A percentile compares a stretch with the other conserved stretches of the same genome.
Conservation (phyloP, 2,329 filamentous ascomycete genomes). For the Teratosphaeria destructans region DNA sequence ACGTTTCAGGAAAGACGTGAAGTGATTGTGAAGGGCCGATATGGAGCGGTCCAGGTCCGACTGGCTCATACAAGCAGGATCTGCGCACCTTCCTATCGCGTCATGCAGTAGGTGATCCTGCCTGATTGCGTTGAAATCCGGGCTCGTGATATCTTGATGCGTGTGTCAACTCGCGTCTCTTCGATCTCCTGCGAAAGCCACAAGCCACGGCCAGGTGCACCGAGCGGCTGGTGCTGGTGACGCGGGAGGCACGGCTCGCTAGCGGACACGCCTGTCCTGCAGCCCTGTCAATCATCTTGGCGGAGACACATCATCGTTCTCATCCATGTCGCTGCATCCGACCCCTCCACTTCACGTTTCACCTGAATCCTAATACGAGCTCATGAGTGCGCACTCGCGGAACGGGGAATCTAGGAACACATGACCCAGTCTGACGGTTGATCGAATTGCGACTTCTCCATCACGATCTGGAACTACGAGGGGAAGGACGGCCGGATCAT, state of each 20-base stretch:
- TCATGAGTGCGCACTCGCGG: background rate
- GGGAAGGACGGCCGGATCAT: slow-evolving; percentile 1
- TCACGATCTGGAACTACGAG: background rate
- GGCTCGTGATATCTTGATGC: background rate
- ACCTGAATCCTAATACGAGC: background rate
- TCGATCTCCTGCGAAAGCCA: background rate
- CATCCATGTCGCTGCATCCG: background rate
- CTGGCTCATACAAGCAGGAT: background rate
- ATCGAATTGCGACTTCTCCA: background rate
- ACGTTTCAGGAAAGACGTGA: background rate
- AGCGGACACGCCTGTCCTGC: background rate
- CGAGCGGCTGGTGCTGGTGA: background rate
- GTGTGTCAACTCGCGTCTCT: background rate
- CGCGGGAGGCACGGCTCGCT: background rate
- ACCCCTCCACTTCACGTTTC: background rate
- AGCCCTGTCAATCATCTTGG: background rate
- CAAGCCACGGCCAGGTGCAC: background rate
- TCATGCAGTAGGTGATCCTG: background rate
- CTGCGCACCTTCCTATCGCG: background rate
- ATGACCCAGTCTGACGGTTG: background rate
- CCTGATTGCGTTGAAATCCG: background rate
- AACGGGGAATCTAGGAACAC: background rate
- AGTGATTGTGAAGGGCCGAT: background rate
- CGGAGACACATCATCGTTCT: background rate
- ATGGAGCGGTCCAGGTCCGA: background rate